Evolutionary conservation across 1,284 basidiomycete genomes (phyloP), one percentile per base, ranked within the genome.

Genomic region (Trichosporon coremiiforme): DNA sequence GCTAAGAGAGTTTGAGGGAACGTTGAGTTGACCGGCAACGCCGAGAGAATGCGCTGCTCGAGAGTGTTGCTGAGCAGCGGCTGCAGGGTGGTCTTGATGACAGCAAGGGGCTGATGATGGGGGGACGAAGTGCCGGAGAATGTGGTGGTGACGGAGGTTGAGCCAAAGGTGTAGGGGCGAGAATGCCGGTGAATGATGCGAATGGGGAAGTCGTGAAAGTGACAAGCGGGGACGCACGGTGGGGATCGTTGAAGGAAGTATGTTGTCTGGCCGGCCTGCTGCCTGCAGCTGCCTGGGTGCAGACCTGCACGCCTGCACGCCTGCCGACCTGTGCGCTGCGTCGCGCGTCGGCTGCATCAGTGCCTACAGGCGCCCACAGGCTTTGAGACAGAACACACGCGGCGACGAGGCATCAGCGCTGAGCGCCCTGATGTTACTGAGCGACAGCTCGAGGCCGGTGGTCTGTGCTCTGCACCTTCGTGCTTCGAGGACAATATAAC

Each of bases 161-260:
- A n/a, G 41, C 41, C 41, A 6, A n/a, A 45, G 41, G 12, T 45
- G 12, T 45, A 15, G 41, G 41, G 41, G 5, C 17, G 41, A 45
- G 17, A 45, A 6, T 6, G 41, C 6, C n/a, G 41, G 41, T n/a
- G 41, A 45, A 45, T 45, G n/a, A 45, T 45, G 41, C 17, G 17
- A 12, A 45, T 17, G 41, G 17, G 12, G 41, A 35, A 35, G 33
- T 8, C 33, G 33, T 35, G 33, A 45, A n/a, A 45, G 41, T 45
- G 41, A 45, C 41, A 45, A 12, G 41, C 41, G 17, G 41, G 15
- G 17, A 45, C 41, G 41, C 41, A 45, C 17, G 41, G 41, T 45
- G 41, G 41, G 41, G 41, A 45, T 45, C 41, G 41, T 45, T 45
- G 41, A 45, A n/a, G 41, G 41, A 45, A 45, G 41, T n/a, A 45